phyloP scores from a whole-genome alignment of 768 basidiomycete genomes.

The Pleurotus pulmonarius region DNA sequence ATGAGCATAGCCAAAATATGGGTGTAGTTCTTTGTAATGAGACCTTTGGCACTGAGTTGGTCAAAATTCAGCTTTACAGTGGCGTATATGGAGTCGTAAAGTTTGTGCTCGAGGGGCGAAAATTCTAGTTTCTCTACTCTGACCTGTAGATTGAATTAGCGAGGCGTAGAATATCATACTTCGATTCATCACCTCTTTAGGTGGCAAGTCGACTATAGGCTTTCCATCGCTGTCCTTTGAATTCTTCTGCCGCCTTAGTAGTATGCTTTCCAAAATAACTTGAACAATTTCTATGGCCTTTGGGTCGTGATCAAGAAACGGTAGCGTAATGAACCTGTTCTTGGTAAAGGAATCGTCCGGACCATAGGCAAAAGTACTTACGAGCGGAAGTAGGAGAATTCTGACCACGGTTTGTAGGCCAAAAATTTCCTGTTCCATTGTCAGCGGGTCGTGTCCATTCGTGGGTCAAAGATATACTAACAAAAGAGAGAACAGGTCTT shows the following conservation, averaged over 20 bases:
- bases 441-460: not conserved
- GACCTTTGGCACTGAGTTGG: constrained; percentile 71
- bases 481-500: constrained; percentile 87
- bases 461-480: constrained; percentile 21
- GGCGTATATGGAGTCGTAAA: constrained; percentile 84
- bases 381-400: constrained; percentile 87
- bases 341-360: too few species aligned
- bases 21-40: constrained; percentile 76
- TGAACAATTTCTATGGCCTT: constrained; percentile 95
- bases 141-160: constrained; percentile 37
- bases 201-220: constrained; percentile 82
- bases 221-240: constrained; percentile 88
- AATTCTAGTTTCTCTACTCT: constrained; percentile 75
- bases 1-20: constrained; percentile 94
- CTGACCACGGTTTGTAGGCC: constrained; percentile 77
- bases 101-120: constrained; percentile 72
- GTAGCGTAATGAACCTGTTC: constrained; percentile 80
- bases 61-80: constrained; percentile 81
- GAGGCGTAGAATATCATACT: not conserved
- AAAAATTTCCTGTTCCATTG: constrained; percentile 62
- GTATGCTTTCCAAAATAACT: constrained; percentile 83
- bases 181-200: constrained; percentile 60
- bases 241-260: constrained; percentile 88
- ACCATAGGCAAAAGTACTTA: constrained; percentile 27
- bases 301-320: constrained; percentile 87